Conservation (phyloP, 345 rosid genomes). For the Eucalyptus curtisii region DNA sequence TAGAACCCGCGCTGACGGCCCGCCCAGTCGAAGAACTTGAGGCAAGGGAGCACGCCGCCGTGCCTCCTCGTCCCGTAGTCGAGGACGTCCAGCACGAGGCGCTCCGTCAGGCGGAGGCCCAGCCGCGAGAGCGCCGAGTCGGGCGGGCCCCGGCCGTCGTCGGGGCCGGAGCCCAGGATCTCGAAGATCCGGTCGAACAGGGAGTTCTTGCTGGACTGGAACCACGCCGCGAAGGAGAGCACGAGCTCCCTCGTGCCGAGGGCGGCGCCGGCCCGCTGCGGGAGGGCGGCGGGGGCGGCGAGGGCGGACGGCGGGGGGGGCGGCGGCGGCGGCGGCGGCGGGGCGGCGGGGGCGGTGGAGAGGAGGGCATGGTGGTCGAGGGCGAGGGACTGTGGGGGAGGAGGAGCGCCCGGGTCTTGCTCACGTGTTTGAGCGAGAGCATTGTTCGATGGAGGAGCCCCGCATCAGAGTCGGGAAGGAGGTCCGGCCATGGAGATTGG, state of each 20-base stretch:
- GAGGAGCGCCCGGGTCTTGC: background rate
- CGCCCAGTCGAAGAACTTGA: conserved; percentile 92
- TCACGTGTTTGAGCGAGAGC: conserved; percentile 1
- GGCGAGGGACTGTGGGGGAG: background rate
- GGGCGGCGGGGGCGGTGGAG: background rate
- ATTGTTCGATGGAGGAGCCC: background rate
- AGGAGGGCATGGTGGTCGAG: background rate
- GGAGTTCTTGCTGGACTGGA: conserved; percentile 12
- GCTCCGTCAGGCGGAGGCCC: conserved; percentile 40
- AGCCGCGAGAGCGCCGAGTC: conserved; percentile 26
- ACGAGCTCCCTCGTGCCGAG: conserved; percentile 7
- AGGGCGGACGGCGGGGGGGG: background rate
- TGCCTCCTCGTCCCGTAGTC: conserved; percentile 11
- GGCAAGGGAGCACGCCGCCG: conserved; percentile 45
- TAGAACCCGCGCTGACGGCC: conserved; percentile 50
- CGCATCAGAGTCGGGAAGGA: background rate
- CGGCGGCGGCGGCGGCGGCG: background rate
- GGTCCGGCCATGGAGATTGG: background rate
- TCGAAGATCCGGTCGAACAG: conserved; percentile 30
- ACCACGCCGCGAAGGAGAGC: conserved; percentile 48
- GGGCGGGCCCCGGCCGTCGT: conserved; percentile 7
- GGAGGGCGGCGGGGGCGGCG: background rate
- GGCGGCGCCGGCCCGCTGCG: background rate
- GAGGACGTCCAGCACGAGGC: conserved; percentile 50
- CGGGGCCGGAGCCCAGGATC: conserved; percentile 11